phyloP scores from a whole-genome alignment of 805 yeast genomes.

The Lipomyces lipofer region DNA sequence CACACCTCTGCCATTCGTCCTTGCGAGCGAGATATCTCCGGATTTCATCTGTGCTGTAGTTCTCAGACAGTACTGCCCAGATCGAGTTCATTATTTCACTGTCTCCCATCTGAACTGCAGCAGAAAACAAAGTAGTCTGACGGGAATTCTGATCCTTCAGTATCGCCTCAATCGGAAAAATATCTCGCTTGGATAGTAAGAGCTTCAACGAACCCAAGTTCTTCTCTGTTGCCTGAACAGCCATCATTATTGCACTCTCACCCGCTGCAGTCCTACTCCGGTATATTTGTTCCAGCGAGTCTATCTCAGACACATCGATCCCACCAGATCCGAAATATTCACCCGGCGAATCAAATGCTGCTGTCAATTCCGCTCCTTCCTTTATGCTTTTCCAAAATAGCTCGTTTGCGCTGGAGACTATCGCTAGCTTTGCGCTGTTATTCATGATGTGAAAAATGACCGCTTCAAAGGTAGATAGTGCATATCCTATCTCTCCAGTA shows the following conservation, averaged over 20 bases:
- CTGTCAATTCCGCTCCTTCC: slow-evolving; percentile 12
- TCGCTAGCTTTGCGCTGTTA: slow-evolving; percentile 44
- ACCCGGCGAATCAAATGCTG: slow-evolving; percentile 24
- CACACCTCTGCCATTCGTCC: slow-evolving; percentile 58
- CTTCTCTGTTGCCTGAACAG: slow-evolving; percentile 48
- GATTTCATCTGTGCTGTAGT: slow-evolving; percentile 51
- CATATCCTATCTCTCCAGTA: slow-evolving; percentile 69
- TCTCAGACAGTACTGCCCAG: slow-evolving; percentile 46
- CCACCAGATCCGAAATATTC: slow-evolving; percentile 24
- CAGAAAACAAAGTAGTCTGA: slow-evolving; percentile 58
- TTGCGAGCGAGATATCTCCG: slow-evolving; percentile 48
- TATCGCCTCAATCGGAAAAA: slow-evolving; percentile 67
- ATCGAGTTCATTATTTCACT: slow-evolving; percentile 50
- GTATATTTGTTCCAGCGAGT: slow-evolving; percentile 27
- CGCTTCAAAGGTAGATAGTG: slow-evolving; percentile 80
- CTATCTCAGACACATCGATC: slow-evolving; percentile 27
- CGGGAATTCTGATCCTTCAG: slow-evolving; percentile 59
- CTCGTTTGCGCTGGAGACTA: slow-evolving; percentile 50
- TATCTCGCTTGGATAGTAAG: slow-evolving; percentile 49
- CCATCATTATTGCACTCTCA: slow-evolving; percentile 68
- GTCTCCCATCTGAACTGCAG: slow-evolving; percentile 60
- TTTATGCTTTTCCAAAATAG: slow-evolving; percentile 56
- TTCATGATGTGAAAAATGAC: slow-evolving; percentile 65
- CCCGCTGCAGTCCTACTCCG: slow-evolving; percentile 46
- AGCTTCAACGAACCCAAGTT: slow-evolving; percentile 49